phyloP scores from a whole-genome alignment of 208 protist species.

The Leishmania braziliensis region DNA sequence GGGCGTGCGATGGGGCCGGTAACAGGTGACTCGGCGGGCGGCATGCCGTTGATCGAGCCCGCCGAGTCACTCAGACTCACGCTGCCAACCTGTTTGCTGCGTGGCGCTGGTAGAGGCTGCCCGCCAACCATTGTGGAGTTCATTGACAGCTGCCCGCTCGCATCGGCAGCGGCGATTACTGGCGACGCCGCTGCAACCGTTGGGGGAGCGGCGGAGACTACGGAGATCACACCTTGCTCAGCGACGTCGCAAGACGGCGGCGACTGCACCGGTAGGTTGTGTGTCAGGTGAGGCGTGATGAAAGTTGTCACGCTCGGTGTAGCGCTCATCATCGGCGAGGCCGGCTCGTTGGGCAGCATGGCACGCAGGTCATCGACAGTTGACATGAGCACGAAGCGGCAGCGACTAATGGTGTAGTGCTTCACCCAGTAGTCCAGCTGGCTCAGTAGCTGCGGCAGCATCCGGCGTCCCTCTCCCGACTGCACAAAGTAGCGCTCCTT shows the following conservation, averaged over 20 bases:
- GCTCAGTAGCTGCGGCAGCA: slow-evolving; percentile 48
- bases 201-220: background rate
- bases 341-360: slow-evolving; percentile 19
- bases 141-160: slow-evolving; percentile 10
- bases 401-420: slow-evolving; percentile 64
- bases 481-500: slow-evolving; percentile 54
- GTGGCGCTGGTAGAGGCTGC: slow-evolving; percentile 51
- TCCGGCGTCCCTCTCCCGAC: slow-evolving; percentile 34
- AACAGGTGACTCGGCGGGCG: slow-evolving; percentile 12
- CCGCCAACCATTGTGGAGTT: slow-evolving; percentile 39
- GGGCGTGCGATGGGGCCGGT: slow-evolving; percentile 11
- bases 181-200: background rate
- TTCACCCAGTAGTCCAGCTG: slow-evolving; percentile 64
- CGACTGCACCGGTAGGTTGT: background rate
- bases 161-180: background rate
- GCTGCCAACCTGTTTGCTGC: slow-evolving; percentile 38
- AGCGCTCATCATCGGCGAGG: slow-evolving; percentile 10
- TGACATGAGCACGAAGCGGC: slow-evolving; percentile 71
- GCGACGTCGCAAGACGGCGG: background rate
- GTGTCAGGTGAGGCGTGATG: slow-evolving; percentile 3
- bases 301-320: background rate
- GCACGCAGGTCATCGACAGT: slow-evolving; percentile 45
- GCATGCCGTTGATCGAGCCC: slow-evolving; percentile 23
- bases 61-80: slow-evolving; percentile 18
- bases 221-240: background rate